phyloP scores from a whole-genome alignment of 1,284 basidiomycete species.

The Leccinum angustisporum region DNA sequence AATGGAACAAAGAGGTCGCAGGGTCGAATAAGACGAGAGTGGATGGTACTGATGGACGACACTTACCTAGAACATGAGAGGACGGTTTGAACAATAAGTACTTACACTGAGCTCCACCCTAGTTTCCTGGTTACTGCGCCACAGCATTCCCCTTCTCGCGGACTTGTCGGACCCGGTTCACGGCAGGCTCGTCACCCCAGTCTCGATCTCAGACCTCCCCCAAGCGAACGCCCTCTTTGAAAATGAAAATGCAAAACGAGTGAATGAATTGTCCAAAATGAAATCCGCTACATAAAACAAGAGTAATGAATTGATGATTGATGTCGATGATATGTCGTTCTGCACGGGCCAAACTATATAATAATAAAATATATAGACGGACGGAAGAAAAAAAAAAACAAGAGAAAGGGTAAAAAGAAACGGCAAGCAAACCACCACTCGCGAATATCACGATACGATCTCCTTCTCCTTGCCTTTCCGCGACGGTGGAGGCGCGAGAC shows the following conservation, averaged over 20 bases:
- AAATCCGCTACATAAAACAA: conserved; percentile 19
- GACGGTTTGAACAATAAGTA: no score
- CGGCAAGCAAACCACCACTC: not conserved
- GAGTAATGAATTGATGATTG: conserved; percentile 1
- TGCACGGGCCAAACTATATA: not conserved
- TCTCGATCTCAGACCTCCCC: not conserved
- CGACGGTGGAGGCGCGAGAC: conserved; percentile 39
- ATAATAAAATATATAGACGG: not conserved
- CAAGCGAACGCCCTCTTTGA: not conserved
- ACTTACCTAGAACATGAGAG: no score
- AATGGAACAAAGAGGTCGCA: no score
- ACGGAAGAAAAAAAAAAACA: not conserved
- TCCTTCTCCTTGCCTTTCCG: conserved; percentile 53
- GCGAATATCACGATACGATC: conserved; percentile 15
- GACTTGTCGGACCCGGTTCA: no score
- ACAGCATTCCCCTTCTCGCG: no score
- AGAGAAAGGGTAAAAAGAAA: not conserved
- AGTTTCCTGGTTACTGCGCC: no score
- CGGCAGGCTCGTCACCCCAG: not conserved
- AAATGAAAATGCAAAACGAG: conserved; percentile 16
- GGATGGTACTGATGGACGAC: no score
- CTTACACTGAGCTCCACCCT: no score
- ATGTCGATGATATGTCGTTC: not conserved
- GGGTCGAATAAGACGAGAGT: no score
- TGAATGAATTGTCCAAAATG: conserved; percentile 13